Evolutionary conservation across 2,329 filamentous ascomycete species (phyloP).

Genomic region (Penicillium sp.): DNA sequence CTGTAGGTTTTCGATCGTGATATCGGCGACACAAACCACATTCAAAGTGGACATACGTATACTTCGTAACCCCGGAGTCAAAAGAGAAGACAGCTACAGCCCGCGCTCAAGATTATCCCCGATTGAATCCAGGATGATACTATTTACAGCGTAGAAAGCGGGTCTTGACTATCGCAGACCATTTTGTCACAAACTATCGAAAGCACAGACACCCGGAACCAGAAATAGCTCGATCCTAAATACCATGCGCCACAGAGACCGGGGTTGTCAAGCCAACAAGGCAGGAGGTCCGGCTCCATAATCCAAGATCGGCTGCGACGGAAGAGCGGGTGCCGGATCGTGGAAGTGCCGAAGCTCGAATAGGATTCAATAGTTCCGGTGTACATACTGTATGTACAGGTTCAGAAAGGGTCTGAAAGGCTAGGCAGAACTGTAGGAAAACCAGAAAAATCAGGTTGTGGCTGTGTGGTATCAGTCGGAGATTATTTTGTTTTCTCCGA

Average conservation of each 20-base stretch:
- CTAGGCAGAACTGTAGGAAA: slow-evolving; percentile 16
- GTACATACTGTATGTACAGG: no score
- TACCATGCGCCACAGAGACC: not conserved
- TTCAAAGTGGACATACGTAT: not conserved
- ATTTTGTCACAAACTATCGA: not conserved
- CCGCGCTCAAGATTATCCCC: not conserved
- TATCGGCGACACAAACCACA: not conserved
- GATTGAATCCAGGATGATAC: not conserved
- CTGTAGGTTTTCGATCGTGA: not conserved
- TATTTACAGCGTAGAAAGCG: not conserved
- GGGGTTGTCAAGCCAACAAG: not conserved
- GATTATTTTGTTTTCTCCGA: not conserved
- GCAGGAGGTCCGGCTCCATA: not conserved
- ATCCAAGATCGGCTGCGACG: not conserved
- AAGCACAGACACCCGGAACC: not conserved
- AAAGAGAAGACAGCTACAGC: not conserved
- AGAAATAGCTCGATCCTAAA: not conserved
- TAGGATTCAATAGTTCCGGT: slow-evolving; percentile 6
- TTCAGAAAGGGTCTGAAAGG: slow-evolving; percentile 3
- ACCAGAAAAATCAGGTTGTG: slow-evolving; percentile 11
- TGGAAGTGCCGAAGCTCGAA: slow-evolving; percentile 11
- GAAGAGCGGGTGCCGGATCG: slow-evolving; percentile 7
- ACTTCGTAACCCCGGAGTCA: not conserved
- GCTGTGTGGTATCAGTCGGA: slow-evolving; percentile 8
- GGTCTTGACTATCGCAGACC: not conserved